phyloP scores from a whole-genome alignment of 768 basidiomycete genomes.

The Mycena rebaudengoi region DNA sequence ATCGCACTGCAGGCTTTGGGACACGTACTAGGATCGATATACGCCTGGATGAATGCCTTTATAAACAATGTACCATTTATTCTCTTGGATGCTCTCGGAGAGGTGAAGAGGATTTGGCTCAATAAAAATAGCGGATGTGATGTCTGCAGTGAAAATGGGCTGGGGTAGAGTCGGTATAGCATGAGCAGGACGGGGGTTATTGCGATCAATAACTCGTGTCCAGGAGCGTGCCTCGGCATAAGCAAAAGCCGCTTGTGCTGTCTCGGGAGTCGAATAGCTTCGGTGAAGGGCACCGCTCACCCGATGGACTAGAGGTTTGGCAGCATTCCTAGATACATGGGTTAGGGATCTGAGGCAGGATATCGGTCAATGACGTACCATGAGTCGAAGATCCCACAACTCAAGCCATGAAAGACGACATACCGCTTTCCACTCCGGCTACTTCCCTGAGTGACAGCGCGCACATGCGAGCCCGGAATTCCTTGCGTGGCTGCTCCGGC shows the following conservation, averaged over 20 bases:
- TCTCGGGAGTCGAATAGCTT: not conserved
- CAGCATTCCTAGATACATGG: not conserved
- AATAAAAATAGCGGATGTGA: not conserved
- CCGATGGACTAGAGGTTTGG: not conserved
- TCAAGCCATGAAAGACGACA: not conserved
- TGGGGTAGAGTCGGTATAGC: not conserved
- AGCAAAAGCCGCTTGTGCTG: not conserved
- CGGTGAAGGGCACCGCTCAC: slow-evolving; percentile 6
- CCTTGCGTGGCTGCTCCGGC: too few species aligned
- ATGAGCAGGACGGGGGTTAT: not conserved
- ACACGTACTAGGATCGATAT: slow-evolving; percentile 1
- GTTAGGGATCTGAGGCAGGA: not conserved
- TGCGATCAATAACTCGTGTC: not conserved
- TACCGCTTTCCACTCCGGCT: too few species aligned
- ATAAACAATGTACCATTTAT: slow-evolving; percentile 1
- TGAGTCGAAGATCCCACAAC: not conserved
- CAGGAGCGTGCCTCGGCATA: not conserved
- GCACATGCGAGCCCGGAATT: too few species aligned
- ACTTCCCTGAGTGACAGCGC: too few species aligned
- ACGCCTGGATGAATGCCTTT: slow-evolving; percentile 4
- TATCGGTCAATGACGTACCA: not conserved
- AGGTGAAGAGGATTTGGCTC: too few species aligned
- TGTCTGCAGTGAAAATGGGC: not conserved
- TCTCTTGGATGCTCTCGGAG: not conserved
- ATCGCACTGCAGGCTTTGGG: not conserved